Percentiles rank a stretch among this genome's conserved stretches.
Evolutionary conservation across 73 alveolate genomes (phyloP).

Genomic region (Stentor roeselii): DNA sequence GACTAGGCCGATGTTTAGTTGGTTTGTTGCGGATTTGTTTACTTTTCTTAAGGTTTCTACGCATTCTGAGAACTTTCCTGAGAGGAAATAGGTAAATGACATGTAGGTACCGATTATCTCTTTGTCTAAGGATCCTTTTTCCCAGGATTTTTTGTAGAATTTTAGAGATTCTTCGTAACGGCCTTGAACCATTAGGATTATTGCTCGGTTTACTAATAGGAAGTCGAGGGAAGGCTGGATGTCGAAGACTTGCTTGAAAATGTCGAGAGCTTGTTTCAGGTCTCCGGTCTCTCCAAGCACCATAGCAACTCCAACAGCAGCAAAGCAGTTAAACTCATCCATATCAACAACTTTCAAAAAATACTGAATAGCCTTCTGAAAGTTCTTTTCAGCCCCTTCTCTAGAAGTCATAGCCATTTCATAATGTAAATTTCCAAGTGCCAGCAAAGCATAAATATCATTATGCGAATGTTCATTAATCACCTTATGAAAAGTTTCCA

Average conservation of each 20-base stretch:
- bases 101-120: neutral
- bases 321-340: slow-evolving; percentile 55
- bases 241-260: slow-evolving; percentile 42
- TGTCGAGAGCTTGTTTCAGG: slow-evolving; percentile 45
- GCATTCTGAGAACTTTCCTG: slow-evolving; percentile 12
- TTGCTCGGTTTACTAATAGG: slow-evolving; percentile 48
- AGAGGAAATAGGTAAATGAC: neutral
- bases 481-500: slow-evolving; percentile 33
- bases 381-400: slow-evolving; percentile 28
- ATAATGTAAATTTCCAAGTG: slow-evolving; percentile 47
- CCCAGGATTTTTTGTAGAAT: slow-evolving; percentile 42
- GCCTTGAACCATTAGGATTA: slow-evolving; percentile 29
- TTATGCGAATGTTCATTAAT: slow-evolving; percentile 7
- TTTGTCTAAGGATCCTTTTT: slow-evolving; percentile 26
- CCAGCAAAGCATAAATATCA: slow-evolving; percentile 43
- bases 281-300: slow-evolving; percentile 54
- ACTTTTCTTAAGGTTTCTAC: neutral
- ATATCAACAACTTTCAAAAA: slow-evolving; percentile 45
- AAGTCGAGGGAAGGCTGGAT: slow-evolving; percentile 29
- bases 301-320: slow-evolving; percentile 59
- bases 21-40: neutral
- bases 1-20: neutral
- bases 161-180: slow-evolving; percentile 38
- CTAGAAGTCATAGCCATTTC: slow-evolving; percentile 28
- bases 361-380: slow-evolving; percentile 38